These are phyloP conservation scores for Casuarina equisetifolia DNA, from an alignment of 306 rosid species.

Conservation along the genomic window DNA sequence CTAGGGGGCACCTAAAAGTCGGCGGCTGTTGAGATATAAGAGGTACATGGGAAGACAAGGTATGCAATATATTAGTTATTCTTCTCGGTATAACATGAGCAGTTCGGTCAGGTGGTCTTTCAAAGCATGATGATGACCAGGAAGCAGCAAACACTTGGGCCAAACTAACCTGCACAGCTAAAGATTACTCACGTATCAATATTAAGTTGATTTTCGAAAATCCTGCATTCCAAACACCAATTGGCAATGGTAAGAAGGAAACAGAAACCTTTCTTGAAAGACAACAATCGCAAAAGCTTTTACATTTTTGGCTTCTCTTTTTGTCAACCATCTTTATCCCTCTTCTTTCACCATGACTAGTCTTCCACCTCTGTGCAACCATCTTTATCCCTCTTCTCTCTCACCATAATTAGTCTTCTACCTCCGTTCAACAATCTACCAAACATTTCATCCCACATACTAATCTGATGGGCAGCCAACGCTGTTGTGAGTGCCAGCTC, in stretches of 20 bases:
- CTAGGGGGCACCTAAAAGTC: background rate
- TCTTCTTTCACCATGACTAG: too few species aligned
- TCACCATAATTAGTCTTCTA: too few species aligned
- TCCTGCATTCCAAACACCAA: background rate
- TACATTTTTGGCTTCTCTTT: background rate
- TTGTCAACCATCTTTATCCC: too few species aligned
- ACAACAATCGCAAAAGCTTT: background rate
- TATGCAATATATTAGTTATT: background rate
- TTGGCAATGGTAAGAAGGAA: background rate
- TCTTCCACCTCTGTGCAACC: too few species aligned
- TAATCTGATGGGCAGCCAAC: too few species aligned
- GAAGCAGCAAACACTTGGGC: conserved; percentile 1
- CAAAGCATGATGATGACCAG: conserved; percentile 7
- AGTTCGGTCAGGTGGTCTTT: background rate
- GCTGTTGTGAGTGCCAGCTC: too few species aligned
- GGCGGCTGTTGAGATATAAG: background rate
- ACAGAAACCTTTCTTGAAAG: background rate
- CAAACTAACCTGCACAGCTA: conserved; percentile 5
- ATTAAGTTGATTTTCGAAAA: background rate
- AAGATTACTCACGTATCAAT: background rate
- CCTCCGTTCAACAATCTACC: too few species aligned
- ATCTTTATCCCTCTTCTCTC: too few species aligned
- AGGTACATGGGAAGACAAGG: background rate
- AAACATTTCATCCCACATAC: too few species aligned
- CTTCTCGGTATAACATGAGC: conserved; percentile 3